phyloP scores from a whole-genome alignment of 768 basidiomycete species.

The Auricularia cornea region DNA sequence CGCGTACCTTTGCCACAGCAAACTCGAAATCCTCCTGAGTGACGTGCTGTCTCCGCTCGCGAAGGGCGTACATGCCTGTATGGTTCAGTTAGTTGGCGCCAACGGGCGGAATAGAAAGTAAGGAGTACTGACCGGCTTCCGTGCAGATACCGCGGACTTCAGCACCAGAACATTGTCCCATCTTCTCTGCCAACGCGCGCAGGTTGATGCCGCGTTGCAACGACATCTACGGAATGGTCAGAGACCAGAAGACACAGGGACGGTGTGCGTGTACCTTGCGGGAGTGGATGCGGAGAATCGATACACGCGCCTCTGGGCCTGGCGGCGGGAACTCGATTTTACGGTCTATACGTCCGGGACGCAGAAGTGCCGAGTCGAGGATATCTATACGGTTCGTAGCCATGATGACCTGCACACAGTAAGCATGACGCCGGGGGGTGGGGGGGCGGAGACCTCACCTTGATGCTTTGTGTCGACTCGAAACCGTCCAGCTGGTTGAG shows the following conservation, averaged over 20 bases:
- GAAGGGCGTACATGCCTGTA: slow-evolving; percentile 89
- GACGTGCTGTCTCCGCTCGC: slow-evolving; percentile 92
- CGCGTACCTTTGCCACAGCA: slow-evolving; percentile 82
- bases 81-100: not conserved
- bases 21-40: slow-evolving; percentile 99
- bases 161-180: slow-evolving; percentile 97
- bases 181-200: slow-evolving; percentile 94
- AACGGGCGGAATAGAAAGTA: not conserved
- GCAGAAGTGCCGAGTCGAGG: slow-evolving; percentile 83
- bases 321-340: slow-evolving; percentile 99
- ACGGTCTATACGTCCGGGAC: slow-evolving; percentile 91
- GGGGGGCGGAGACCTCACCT: slow-evolving; percentile 28
- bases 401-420: slow-evolving; percentile 58
- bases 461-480: slow-evolving; percentile 76
- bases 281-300: slow-evolving; percentile 95
- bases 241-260: too few relatives aligned
- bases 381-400: slow-evolving; percentile 99
- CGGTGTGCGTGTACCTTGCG: slow-evolving; percentile 87
- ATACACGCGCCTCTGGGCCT: slow-evolving; percentile 91
- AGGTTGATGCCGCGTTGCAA: slow-evolving; percentile 95
- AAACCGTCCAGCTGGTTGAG: slow-evolving; percentile 87
- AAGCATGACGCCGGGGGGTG: not conserved
- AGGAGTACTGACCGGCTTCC: slow-evolving; percentile 65
- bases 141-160: slow-evolving; percentile 97
- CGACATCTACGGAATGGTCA: slow-evolving; percentile 62